Evolutionary conservation across 176 grass and related monocot species (phyloP), one percentile per base, ranked within the genome.

Genomic region (Bromus sterilis): DNA sequence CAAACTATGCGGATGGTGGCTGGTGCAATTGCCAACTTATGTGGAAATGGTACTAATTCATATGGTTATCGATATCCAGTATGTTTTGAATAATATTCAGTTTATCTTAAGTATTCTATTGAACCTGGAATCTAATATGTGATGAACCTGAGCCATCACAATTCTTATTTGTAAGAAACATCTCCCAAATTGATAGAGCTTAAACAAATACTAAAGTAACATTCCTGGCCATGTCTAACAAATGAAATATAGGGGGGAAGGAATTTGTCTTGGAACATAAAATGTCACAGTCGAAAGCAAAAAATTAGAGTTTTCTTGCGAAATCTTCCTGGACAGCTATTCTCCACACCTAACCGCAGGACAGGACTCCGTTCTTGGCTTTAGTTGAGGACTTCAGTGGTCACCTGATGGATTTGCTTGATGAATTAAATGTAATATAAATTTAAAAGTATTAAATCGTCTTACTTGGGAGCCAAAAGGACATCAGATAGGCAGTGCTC

Each of bases 11-110:
- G 92, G 75, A 94, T 98, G 86, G 90, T 98, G 23, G 95, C 95
- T 68, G 95, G 95, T 28, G 95, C 92, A 75, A 77, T 98, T 82
- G 95, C 95, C 81, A 98, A 98, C 91, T 89, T 98, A 90, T 98
- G 95, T 79, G 95, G 92, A 83, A 98, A 98, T 82, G 95, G 95
- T 98, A 93, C 68, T 42, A 14, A 25, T 62, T 48, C 6, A 33
- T 82, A 14, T 91, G 16, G 41, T 78, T 62, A 48, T 44, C 24
- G 2, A 11, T 37, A 18, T 14, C 40, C 34, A 61, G 9, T 35
- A 62, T 73, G 31, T 60, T 82, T 29, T 71, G 44, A 51, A 74
- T 8, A 10, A 40, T 24, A 23, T 79, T 59, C 34, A 18, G 8
- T 29, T 77, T 37, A 48, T 46, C 18, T 26, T 11, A 78, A 65